Evolutionary conservation across 176 grass and related monocot species (phyloP), one percentile per base, ranked within the genome.

Genomic region (Raddia guianensis): DNA sequence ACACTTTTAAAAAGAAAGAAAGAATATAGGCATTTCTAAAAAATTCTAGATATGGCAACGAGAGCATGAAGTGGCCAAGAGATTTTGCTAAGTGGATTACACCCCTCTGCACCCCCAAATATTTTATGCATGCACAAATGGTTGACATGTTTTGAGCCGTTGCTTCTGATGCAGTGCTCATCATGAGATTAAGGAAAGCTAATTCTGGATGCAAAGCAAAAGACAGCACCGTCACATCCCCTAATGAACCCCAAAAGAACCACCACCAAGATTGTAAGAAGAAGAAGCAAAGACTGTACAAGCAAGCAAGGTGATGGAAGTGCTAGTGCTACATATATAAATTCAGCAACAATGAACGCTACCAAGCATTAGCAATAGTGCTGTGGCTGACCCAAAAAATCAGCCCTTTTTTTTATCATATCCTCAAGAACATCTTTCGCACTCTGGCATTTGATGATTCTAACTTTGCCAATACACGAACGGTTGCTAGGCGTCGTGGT

Each of bases 161-260:
- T 85, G 82, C 87, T 77, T 89, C 65, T 55, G 59, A 80, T 44
- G n/a, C 27, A 72, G 42, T 85, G 55, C 77, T 81, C 82, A 76
- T 71, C 57, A 85, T 81, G 72, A 76, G 87, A 85, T 89, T 81
- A 89, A 85, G 63, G 77, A 85, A 85, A 81, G 77, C 16, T 71
- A 76, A 89, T 80, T 74, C 42, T 80, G 21, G 84, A 80, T 74
- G 76, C 76, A 86, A 89, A 85, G 71, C 64, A 85, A 75, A 88
- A 80, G 86, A 21, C 35, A 54, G 35, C 70, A 70, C 63, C 70
- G 75, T 75, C 63, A 49, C 70, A 75, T 59, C 57, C 62, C 65
- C 73, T 64, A 82, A 77, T 72, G 60, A 78, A 5, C 63, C 75
- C 76, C 16, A 42, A 80, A 84, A 52, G 63, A 74, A 84, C 54